Evolutionary conservation across 768 basidiomycete genomes (phyloP), one percentile per base, ranked within the genome.

Genomic region (Lenzites betulinus): DNA sequence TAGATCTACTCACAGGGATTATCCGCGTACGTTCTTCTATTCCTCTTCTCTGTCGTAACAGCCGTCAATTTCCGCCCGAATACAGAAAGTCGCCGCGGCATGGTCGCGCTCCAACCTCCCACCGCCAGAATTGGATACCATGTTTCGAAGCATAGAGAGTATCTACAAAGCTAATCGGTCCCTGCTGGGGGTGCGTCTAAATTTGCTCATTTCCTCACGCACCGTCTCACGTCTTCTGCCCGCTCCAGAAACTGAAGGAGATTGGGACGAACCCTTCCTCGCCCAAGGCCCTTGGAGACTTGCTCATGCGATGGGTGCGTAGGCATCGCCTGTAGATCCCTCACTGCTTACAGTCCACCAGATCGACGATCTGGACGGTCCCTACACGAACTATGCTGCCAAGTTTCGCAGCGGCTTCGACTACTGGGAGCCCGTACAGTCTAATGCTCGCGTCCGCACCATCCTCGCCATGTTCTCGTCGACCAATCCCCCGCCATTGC

Each of bases 51-150:
- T 38, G 44, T 54, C 36, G 49, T 54, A 60, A 42, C 28, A 58
- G 39, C 56, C 43, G 28, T 66, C 63, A 56, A 51, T 70, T 59
- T 49, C 15, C 57, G 58, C 50, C 30, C 36, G 26, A 1, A 20
- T 55, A 16, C 71, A 98, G 95, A 93, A 91, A 85, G 91, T 97
- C 5, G 97, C 97, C 11, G 88, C 89, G n/a, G 97, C 97, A 50
- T 99, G 97, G 97, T 97, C 95, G 11, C 81, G 94, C 42, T 84
- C 87, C 41, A 98, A 98, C 73, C 87, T 99, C 39, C 97, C 97
- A 18, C 97, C 97, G 16, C 84, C 84, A 8, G 89, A 92, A 65
- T 81, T 99, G 30, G 97, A 99, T 74, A 75, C 81, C 53, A 96
- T 98, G 92, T 99, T 99, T 75, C 82, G 97, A 64, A 88, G 89